Base-by-base conservation (phyloP, 352 stramenopile genomes). In the Globisporangium spinosum region DNA sequence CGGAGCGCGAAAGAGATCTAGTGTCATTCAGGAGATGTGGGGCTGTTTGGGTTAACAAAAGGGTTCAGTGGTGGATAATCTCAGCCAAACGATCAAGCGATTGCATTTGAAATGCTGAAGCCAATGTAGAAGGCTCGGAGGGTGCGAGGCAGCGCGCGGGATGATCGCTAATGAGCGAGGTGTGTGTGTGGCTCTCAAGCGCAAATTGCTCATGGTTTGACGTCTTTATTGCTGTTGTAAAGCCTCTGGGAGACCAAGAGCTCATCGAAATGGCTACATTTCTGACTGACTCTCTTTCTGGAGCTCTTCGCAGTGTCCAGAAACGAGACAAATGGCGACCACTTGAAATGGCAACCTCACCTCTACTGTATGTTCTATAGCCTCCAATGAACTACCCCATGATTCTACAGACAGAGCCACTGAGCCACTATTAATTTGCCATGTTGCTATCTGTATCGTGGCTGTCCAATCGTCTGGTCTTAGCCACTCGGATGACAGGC, bases 131-230 rank as follows among this genome's bases (percentile, higher is more conserved):
- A 51, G 17, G 43, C 17, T 51, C 5, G 6, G 17, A 51, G 3
- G 5, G 17, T 29, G n/a, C n/a, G 8, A 55, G 20, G 20, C 49
- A 55, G 49, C 49, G 49, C 9, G 9, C 49, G 27, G 20, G 49
- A 55, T 55, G 49, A 55, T 55, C 49, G 49, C 7, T 29, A 55
- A 55, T 55, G 49, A 55, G 10, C 49, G n/a, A 29, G n/a, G 7
- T 55, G n/a, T 17, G 20, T 32, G 29, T 55, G 49, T 29, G 49
- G 49, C 49, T 55, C 49, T 22, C 49, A 29, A 17, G 10, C 49
- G 20, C 47, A 7, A 22, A 13, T 7, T 49, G 13, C 15, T 20
- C 40, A 49, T 49, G 40, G 40, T n/a, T 49, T 49, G 40, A 9
- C 4, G 40, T 49, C 0, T 10, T 10, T 38, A 43, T 4, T 43